A percentile compares a stretch with the other conserved stretches of the same genome.
Conservation (phyloP, 495 filamentous ascomycete species). For the Chaetomium fimeti region DNA sequence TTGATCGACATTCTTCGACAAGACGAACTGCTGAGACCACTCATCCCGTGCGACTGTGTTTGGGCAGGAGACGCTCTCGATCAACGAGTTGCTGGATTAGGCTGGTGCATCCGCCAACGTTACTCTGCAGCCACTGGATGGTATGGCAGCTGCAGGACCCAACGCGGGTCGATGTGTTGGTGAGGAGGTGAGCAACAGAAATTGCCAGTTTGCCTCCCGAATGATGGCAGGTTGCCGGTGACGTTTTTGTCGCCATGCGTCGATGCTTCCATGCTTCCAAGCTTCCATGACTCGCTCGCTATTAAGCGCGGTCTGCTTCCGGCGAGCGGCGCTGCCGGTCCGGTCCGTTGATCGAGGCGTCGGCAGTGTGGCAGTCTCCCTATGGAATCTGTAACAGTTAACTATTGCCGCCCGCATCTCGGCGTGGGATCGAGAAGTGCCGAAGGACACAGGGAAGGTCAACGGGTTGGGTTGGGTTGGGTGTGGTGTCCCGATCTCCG, state of each 20-base stretch:
- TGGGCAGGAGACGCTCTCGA: not conserved
- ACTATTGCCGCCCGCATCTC: no score
- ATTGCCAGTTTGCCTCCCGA: slow-evolving; percentile 4
- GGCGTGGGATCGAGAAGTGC: no score
- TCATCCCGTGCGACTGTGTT: not conserved
- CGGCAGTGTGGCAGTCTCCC: not conserved
- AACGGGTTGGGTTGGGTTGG: no score
- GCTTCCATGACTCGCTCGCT: not conserved
- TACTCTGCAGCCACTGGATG: slow-evolving; percentile 13
- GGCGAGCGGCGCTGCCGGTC: not conserved
- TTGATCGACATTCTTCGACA: not conserved
- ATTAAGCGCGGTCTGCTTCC: not conserved
- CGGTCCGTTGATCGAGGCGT: not conserved
- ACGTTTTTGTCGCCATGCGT: not conserved
- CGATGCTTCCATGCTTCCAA: no score
- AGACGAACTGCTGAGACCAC: not conserved
- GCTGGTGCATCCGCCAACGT: slow-evolving; percentile 20
- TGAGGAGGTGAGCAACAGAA: slow-evolving; percentile 12
- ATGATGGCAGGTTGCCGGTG: not conserved
- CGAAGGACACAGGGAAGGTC: no score
- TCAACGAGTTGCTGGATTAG: slow-evolving; percentile 25
- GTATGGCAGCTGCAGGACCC: slow-evolving; percentile 22
- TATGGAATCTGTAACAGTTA: no score
- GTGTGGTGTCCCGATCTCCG: no score
- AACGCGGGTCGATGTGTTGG: slow-evolving; percentile 15